These are phyloP conservation scores for Acacia crassicarpa DNA, from an alignment of 306 rosid genomes.

Conservation along the genomic window DNA sequence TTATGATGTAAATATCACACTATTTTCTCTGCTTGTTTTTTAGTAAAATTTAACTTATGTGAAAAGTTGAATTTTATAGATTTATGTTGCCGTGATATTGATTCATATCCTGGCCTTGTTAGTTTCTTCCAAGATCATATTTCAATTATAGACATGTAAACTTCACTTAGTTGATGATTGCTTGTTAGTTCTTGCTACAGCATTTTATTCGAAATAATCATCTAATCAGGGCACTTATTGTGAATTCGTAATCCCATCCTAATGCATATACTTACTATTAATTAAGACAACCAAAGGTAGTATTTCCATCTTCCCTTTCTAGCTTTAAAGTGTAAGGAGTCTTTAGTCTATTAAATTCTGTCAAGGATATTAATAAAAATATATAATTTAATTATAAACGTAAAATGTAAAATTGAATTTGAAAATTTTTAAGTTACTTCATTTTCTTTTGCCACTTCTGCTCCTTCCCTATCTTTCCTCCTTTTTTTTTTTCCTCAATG, in stretches of 20 bases:
- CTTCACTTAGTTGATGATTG: constrained; percentile 15
- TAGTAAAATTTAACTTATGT: background rate
- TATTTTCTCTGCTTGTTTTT: constrained; percentile 1
- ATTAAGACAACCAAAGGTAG: background rate
- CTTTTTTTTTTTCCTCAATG: background rate
- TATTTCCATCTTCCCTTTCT: background rate
- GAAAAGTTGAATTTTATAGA: constrained; percentile 9
- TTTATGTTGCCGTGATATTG: background rate
- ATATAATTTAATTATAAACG: background rate
- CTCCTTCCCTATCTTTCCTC: background rate
- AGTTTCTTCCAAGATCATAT: constrained; percentile 11
- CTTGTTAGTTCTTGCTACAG: background rate
- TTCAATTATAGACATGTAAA: background rate
- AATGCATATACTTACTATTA: background rate
- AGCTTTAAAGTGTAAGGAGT: background rate
- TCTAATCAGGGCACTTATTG: constrained; percentile 10
- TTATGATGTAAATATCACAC: background rate
- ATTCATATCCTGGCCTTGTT: constrained; percentile 4
- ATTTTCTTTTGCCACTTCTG: background rate
- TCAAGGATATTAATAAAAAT: background rate
- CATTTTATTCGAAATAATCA: constrained; percentile 5
- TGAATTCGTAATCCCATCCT: constrained; percentile 6
- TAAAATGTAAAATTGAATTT: background rate
- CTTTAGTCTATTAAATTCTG: background rate
- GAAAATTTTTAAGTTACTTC: background rate